Conservation (phyloP, 345 rosid species). For the Lumnitzera littorea region DNA sequence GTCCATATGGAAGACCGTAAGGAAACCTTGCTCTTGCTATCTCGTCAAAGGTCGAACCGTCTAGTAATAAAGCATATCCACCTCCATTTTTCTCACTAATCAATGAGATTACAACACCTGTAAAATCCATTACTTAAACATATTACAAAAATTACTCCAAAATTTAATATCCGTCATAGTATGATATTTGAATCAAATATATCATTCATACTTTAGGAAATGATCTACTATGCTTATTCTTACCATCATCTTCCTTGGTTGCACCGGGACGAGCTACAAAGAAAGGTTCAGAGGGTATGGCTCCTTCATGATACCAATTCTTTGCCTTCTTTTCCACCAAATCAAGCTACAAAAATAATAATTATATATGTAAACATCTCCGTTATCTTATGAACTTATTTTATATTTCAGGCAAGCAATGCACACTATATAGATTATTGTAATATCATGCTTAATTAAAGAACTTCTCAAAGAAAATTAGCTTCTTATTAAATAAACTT, state of each 20-base stretch:
- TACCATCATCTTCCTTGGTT: slow-evolving; percentile 86
- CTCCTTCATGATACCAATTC: slow-evolving; percentile 75
- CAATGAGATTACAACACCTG: slow-evolving; percentile 84
- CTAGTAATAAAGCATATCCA: slow-evolving; percentile 69
- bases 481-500: too few relatives aligned
- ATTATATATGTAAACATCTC: too few relatives aligned
- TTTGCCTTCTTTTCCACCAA: slow-evolving; percentile 58
- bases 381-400: neutral
- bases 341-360: slow-evolving; percentile 46
- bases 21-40: slow-evolving; percentile 94
- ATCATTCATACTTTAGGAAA: too few relatives aligned
- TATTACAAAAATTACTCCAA: too few relatives aligned
- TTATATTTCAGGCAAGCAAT: too few relatives aligned
- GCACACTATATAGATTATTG: too few relatives aligned
- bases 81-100: slow-evolving; percentile 75
- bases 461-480: too few relatives aligned
- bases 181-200: too few relatives aligned
- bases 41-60: slow-evolving; percentile 79
- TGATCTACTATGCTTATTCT: neutral
- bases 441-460: too few relatives aligned
- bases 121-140: neutral
- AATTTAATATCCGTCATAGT: too few relatives aligned
- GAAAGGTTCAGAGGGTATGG: slow-evolving; percentile 87
- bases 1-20: slow-evolving; percentile 86
- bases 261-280: slow-evolving; percentile 90